Base-by-base conservation (phyloP, 2,329 filamentous ascomycete genomes). In the Colletotrichum orbiculare region DNA sequence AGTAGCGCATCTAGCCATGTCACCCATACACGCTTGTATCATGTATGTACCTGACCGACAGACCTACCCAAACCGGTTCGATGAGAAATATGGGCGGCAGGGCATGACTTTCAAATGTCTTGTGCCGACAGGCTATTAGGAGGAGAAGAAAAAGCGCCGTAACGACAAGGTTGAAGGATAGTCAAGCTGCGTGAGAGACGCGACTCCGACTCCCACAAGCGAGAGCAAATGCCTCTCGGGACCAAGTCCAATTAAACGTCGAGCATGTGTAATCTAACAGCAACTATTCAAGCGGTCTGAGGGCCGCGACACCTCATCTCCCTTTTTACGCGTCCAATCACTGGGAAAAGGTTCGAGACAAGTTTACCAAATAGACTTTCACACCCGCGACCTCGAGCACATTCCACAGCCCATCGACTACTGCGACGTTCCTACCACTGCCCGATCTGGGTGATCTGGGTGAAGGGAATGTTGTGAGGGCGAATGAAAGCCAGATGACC, bases 281-380 rank as follows among this genome's bases (percentile, higher is more conserved):
- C 58, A 15, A 52, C 48, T 25, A 25, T 25, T 25, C 25, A 25
- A 25, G 25, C 25, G 25, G 62, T 62, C 62, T 56, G 45, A 65
- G 62, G 50, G 35, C 58, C 34, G 11, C 45, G 25, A 25, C 57
- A 61, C 41, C 49, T 62, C 37, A 59, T 59, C 41, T 58, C 49
- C 61, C 50, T 46, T 25, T 35, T n/a, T 10, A 12, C 39, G 35
- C 41, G 45, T 38, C 62, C 57, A 65, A 65, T 65, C 57, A 65
- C 8, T 12, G 12, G 34, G 42, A 41, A 37, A 12, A 34, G 5
- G 1, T 62, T 35, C 50, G 50, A 65, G 45, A 62, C 57, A 65
- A 17, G 13, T 39, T 17, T 50, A 38, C 8, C 34, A 17, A 56
- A 61, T 65, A 65, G 35, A 62, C 49, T 65, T 65, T 62, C 62